These are phyloP conservation scores for Aspergillus aculeatus DNA, from an alignment of 2,329 filamentous ascomycete species.

Conservation along the genomic window DNA sequence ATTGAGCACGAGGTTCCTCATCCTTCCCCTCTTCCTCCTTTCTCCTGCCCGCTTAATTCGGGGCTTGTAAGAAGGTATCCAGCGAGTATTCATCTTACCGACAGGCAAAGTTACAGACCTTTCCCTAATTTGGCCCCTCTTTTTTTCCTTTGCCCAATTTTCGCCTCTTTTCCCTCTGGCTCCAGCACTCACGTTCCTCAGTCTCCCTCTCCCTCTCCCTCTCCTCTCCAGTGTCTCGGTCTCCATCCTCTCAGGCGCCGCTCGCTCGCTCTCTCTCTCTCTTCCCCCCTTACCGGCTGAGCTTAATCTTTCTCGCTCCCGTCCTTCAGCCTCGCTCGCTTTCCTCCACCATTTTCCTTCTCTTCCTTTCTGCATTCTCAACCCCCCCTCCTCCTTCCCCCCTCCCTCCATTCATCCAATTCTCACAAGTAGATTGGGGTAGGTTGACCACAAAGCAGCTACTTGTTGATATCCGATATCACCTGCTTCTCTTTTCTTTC, in stretches of 20 bases:
- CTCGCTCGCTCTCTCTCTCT: neutral
- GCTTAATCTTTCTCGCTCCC: conserved; percentile 9
- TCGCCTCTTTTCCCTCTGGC: neutral
- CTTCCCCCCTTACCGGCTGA: conserved; percentile 12
- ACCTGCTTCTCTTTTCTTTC: conserved; percentile 1
- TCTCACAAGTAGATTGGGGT: conserved; percentile 6
- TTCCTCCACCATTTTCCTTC: conserved; percentile 6
- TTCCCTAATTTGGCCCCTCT: conserved; percentile 2
- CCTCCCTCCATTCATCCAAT: neutral
- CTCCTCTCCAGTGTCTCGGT: neutral
- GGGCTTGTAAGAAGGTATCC: neutral
- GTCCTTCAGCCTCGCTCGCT: conserved; percentile 11
- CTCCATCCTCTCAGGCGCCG: neutral
- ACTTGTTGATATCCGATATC: neutral
- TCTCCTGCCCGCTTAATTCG: neutral
- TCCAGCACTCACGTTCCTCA: neutral
- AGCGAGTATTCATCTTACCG: neutral
- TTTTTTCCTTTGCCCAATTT: neutral
- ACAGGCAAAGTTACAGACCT: neutral
- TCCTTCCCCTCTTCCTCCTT: conserved; percentile 3
- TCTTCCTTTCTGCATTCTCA: conserved; percentile 1
- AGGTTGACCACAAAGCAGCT: neutral
- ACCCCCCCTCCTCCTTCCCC: neutral
- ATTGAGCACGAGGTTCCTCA: neutral
- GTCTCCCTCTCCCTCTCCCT: neutral